Evolutionary conservation across 495 filamentous ascomycete genomes (phyloP).

Genomic region (Aspergillus incahuasiensis): DNA sequence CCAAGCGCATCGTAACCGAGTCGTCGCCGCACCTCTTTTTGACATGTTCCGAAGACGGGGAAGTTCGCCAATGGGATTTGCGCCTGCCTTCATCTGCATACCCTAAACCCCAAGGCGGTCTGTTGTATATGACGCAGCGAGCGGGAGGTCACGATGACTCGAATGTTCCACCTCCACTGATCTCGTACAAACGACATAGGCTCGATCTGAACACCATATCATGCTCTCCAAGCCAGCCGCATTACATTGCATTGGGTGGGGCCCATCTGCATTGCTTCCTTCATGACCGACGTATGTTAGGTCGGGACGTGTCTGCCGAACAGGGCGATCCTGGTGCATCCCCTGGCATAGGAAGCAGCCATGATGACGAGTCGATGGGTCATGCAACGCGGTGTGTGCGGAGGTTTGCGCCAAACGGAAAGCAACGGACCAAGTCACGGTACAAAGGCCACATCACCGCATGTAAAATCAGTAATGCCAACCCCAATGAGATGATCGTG

Average conservation of each 20-base stretch:
- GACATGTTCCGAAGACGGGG: constrained; percentile 74
- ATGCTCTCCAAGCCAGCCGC: constrained; percentile 66
- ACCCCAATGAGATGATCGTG: constrained; percentile 68
- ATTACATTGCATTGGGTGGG: constrained; percentile 73
- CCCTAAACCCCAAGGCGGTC: constrained; percentile 48
- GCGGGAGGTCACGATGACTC: constrained; percentile 49
- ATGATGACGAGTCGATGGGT: constrained; percentile 55
- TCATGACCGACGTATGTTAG: constrained; percentile 70
- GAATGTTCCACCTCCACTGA: constrained; percentile 63
- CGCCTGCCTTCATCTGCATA: constrained; percentile 63
- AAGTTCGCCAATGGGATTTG: constrained; percentile 71
- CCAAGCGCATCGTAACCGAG: constrained; percentile 76
- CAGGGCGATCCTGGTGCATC: constrained; percentile 39
- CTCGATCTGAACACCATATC: constrained; percentile 73
- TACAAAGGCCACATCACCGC: constrained; percentile 69
- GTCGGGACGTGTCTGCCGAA: constrained; percentile 54
- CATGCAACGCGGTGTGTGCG: constrained; percentile 66
- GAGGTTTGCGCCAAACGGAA: constrained; percentile 62
- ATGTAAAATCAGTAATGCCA: constrained; percentile 73
- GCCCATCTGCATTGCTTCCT: constrained; percentile 71
- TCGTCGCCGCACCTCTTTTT: constrained; percentile 67
- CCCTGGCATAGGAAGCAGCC: constrained; percentile 29
- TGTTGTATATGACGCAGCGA: constrained; percentile 44
- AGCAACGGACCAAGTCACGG: constrained; percentile 44
- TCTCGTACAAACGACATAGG: constrained; percentile 62